Evolutionary conservation across 2,329 filamentous ascomycete species (phyloP).

Genomic region (Sclerotinia nivalis): DNA sequence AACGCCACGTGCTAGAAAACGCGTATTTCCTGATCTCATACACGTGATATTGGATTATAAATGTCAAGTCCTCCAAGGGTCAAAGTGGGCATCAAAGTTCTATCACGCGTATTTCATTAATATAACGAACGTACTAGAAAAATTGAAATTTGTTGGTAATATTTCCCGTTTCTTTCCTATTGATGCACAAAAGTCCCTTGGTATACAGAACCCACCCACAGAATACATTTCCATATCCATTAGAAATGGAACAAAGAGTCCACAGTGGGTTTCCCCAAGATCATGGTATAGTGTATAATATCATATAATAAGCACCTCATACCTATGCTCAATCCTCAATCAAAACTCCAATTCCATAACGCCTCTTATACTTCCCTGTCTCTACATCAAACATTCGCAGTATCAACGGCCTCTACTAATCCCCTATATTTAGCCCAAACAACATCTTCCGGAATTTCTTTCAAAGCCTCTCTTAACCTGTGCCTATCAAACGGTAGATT

Average conservation of each 20-base stretch:
- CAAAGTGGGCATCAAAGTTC: too few relatives aligned
- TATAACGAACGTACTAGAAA: too few relatives aligned
- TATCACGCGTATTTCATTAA: too few relatives aligned
- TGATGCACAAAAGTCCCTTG: background rate
- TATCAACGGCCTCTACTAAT: conserved; percentile 14
- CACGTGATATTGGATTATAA: too few relatives aligned
- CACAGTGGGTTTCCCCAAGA: background rate
- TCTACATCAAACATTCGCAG: background rate
- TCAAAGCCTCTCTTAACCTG: conserved; percentile 50
- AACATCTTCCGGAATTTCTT: conserved; percentile 1
- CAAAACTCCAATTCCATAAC: background rate
- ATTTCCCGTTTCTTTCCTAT: too few relatives aligned
- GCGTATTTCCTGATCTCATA: too few relatives aligned
- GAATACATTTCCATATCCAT: background rate
- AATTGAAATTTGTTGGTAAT: too few relatives aligned
- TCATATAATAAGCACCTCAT: background rate
- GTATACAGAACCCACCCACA: background rate
- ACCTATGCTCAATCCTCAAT: background rate
- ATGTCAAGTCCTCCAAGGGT: too few relatives aligned
- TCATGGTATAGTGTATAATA: conserved; percentile 16
- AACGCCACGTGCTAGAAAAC: too few relatives aligned
- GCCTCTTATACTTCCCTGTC: background rate
- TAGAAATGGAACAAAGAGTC: too few relatives aligned
- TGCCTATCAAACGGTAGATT: conserved; percentile 51
- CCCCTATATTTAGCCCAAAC: conserved; percentile 16